A percentile compares a stretch with the other conserved stretches of the same genome.
Conservation (phyloP, 176 grass and related monocot species). For the Luzula sylvatica region DNA sequence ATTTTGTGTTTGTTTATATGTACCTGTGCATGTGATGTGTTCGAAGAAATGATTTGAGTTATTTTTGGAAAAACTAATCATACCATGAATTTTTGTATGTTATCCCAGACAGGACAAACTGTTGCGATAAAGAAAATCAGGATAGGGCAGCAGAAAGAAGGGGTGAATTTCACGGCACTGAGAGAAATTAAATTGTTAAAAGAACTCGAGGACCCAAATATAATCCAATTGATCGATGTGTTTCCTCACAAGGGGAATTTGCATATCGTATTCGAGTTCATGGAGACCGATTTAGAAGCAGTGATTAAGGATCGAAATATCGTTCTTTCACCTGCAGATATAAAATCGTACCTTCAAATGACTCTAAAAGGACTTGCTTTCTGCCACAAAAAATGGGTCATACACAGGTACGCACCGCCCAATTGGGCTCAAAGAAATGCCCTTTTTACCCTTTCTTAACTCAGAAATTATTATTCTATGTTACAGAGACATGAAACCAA, state of each 20-base stretch:
- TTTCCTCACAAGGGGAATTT: slow-evolving; percentile 91
- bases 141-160: slow-evolving; percentile 88
- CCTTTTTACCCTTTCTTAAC: too few relatives aligned
- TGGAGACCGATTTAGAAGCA: slow-evolving; percentile 96
- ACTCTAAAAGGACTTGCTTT: slow-evolving; percentile 83
- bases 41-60: not conserved
- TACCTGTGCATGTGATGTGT: not conserved
- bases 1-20: not conserved
- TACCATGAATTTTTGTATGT: not conserved
- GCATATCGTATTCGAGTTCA: slow-evolving; percentile 96
- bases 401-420: slow-evolving; percentile 62
- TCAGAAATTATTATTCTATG: too few relatives aligned
- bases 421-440: not conserved
- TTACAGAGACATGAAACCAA: slow-evolving; percentile 98
- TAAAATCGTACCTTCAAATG: slow-evolving; percentile 95
- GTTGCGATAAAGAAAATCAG: slow-evolving; percentile 94
- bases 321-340: slow-evolving; percentile 77
- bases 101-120: slow-evolving; percentile 76
- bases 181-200: slow-evolving; percentile 97
- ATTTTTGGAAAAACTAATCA: not conserved
- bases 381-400: slow-evolving; percentile 94
- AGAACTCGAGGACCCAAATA: slow-evolving; percentile 88
- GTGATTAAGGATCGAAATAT: slow-evolving; percentile 87
- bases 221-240: slow-evolving; percentile 85
- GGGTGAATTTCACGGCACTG: slow-evolving; percentile 90